Evolutionary conservation across 1,284 basidiomycete genomes (phyloP).

Genomic region (Sporisorium sorghi): DNA sequence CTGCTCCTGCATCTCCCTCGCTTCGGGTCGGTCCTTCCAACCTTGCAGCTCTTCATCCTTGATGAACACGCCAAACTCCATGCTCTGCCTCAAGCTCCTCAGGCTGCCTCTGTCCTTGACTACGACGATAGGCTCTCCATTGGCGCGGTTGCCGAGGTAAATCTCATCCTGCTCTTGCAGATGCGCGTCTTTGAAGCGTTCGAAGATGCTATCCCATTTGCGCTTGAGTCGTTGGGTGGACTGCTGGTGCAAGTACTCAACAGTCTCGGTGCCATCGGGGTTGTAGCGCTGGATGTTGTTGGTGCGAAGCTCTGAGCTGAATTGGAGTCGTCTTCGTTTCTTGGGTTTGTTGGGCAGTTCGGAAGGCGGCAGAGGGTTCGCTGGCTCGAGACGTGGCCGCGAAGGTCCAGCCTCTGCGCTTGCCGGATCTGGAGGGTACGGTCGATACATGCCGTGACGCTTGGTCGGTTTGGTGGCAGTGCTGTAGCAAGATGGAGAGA

Average conservation of each 20-base stretch:
- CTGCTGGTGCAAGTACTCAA: constrained; percentile 60
- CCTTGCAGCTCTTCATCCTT: constrained; percentile 60
- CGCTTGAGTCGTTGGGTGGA: constrained; percentile 60
- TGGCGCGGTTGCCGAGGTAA: constrained; percentile 56
- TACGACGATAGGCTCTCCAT: constrained; percentile 54
- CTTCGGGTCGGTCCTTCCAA: constrained; percentile 39
- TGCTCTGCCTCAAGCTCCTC: constrained; percentile 40
- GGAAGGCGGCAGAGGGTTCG: neutral
- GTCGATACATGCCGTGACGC: constrained; percentile 26
- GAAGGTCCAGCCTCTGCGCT: constrained; percentile 32
- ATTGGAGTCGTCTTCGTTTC: constrained; percentile 47
- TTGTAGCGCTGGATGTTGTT: constrained; percentile 48
- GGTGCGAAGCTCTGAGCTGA: constrained; percentile 44
- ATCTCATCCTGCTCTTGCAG: constrained; percentile 66
- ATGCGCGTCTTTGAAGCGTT: constrained; percentile 65
- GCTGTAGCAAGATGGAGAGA: neutral
- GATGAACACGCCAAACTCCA: constrained; percentile 64
- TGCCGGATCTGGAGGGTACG: neutral
- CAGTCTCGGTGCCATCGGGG: constrained; percentile 56
- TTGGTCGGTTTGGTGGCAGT: neutral
- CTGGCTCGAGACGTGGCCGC: neutral
- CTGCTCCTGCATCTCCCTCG: constrained; percentile 21
- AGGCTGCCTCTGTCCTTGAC: constrained; percentile 62
- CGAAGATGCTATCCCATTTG: constrained; percentile 66
- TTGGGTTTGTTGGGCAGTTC: constrained; percentile 15